Base-by-base conservation (phyloP, 805 yeast genomes). In the Alloascoidea hylecoeti region DNA sequence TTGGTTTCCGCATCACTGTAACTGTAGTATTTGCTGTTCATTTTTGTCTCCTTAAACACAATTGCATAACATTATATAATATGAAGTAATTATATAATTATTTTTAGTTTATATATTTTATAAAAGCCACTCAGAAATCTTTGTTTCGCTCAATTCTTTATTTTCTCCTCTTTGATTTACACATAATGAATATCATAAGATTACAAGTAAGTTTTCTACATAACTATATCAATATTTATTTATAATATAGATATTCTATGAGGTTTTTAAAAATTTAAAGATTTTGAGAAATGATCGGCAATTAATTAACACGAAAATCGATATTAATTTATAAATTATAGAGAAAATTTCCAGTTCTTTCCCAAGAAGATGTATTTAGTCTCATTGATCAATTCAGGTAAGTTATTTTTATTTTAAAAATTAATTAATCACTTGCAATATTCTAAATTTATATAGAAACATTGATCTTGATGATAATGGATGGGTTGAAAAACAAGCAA, bases 391-490 rank as follows among this genome's bases (percentile, higher is more conserved):
- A 79, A 47, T 92, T 92, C 65, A 69, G 57, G 52, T 47, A 48
- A 39, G 57, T 49, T n/a, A 4, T 19, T n/a, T 40, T 16, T 15
- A n/a, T 4, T n/a, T 13, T n/a, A 17, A 14, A 16, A 9, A 4
- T 32, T 4, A 16, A 15, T n/a, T 12, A 13, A 15, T 15, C 17
- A 16, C 16, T 9, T 30, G 34, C 38, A 17, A 37, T n/a, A 37
- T n/a, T n/a, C n/a, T n/a, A 15, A 14, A 16, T n/a, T 36, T 15
- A 15, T 39, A 2, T 37, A 47, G 95, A 50, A 61, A 64, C 43
- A 79, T 92, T 47, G 99, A 92, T 50, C 48, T 78, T 23, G 94
- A 89, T 35, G 99, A 89, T 51, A 76, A 80, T 48, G 99, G 99
- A 6, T 86, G 86, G 74, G 86, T 79, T 33, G 96, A 89, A 53